Percentiles rank a stretch among this genome's conserved stretches.
Evolutionary conservation across 73 alveolate genomes (phyloP).

Genomic region (Paramecium bursaria): DNA sequence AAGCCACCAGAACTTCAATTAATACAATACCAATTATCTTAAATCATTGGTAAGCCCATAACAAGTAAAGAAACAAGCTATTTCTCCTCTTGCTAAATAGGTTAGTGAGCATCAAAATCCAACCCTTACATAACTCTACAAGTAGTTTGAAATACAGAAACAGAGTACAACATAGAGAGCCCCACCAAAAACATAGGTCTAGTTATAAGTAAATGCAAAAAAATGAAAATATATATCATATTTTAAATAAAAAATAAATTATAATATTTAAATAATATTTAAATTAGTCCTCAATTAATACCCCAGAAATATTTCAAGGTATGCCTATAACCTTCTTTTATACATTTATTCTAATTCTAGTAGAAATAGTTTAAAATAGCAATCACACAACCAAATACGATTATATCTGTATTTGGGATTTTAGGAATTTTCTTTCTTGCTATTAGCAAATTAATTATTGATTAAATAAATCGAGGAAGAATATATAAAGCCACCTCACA

Average conservation of each 20-base stretch:
- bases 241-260: too few species aligned
- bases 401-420: background rate
- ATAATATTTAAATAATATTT: slow-evolving; percentile 5
- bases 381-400: slow-evolving; percentile 1
- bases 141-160: slow-evolving; percentile 34
- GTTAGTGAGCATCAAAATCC: slow-evolving; percentile 50
- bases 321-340: background rate
- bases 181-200: slow-evolving; percentile 25
- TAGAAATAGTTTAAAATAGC: slow-evolving; percentile 4
- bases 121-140: slow-evolving; percentile 26
- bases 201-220: background rate
- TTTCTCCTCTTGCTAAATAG: slow-evolving; percentile 32
- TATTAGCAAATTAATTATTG: background rate
- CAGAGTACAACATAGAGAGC: slow-evolving; percentile 21
- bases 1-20: slow-evolving; percentile 19
- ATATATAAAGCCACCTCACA: slow-evolving; percentile 25
- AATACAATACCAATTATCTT: slow-evolving; percentile 30
- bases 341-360: slow-evolving; percentile 21
- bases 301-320: slow-evolving; percentile 34
- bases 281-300: slow-evolving; percentile 4
- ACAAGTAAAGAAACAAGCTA: slow-evolving; percentile 29
- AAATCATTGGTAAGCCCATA: slow-evolving; percentile 18
- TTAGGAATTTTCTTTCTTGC: background rate
- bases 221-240: slow-evolving; percentile 53
- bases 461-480: slow-evolving; percentile 1